Evolutionary conservation across 2,329 filamentous ascomycete species (phyloP).

Genomic region (Diaporthe vaccinii): DNA sequence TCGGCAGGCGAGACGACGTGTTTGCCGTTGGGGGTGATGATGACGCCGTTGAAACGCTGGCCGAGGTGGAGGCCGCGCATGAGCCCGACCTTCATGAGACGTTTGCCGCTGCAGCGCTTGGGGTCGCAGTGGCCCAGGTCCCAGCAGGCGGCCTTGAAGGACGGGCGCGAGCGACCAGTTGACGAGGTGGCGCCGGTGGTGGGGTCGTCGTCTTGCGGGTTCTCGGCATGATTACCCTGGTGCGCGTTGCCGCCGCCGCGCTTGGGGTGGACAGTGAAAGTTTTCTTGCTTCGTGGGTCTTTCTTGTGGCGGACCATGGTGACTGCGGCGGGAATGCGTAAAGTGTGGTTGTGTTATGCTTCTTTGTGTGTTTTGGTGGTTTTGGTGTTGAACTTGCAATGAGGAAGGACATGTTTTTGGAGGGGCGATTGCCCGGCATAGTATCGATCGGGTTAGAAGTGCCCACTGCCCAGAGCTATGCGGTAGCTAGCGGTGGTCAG

Average conservation of each 20-base stretch:
- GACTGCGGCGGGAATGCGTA: slow-evolving; percentile 16
- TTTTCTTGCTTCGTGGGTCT: slow-evolving; percentile 65
- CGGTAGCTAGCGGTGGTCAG: background rate
- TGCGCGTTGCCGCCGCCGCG: slow-evolving; percentile 47
- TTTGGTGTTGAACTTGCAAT: background rate
- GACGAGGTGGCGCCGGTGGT: slow-evolving; percentile 43
- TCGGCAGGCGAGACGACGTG: slow-evolving; percentile 87
- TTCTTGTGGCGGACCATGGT: slow-evolving; percentile 97
- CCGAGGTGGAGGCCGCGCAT: slow-evolving; percentile 95
- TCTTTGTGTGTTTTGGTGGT: background rate
- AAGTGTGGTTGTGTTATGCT: background rate
- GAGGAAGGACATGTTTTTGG: slow-evolving; percentile 12
- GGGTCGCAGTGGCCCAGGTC: slow-evolving; percentile 98
- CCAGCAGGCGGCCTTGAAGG: slow-evolving; percentile 97
- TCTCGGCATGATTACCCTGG: slow-evolving; percentile 55
- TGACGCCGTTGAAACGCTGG: slow-evolving; percentile 90
- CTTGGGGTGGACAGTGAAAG: slow-evolving; percentile 53
- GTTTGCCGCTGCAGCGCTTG: slow-evolving; percentile 95
- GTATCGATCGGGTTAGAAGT: background rate
- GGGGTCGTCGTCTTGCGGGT: slow-evolving; percentile 46
- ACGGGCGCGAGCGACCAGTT: slow-evolving; percentile 54
- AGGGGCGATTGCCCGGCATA: slow-evolving; percentile 34
- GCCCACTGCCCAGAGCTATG: slow-evolving; percentile 9
- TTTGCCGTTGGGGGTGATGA: slow-evolving; percentile 96
- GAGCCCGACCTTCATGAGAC: slow-evolving; percentile 89